phyloP scores from a whole-genome alignment of 148 eudicot species.

The Rhododendron williamsianum region DNA sequence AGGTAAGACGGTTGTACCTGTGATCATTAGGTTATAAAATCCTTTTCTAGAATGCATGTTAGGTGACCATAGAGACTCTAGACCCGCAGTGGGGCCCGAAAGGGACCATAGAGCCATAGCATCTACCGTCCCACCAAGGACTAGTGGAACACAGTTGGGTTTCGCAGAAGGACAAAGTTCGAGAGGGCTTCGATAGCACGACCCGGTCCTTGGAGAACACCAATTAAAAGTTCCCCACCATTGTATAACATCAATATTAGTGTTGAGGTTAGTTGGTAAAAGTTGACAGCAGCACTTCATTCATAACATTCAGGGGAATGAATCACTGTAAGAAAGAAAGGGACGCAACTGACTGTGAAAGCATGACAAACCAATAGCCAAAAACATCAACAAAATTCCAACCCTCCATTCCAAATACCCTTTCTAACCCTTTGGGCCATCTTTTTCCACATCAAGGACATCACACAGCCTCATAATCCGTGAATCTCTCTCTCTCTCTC shows the following conservation, averaged over 20 bases:
- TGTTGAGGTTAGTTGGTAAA: background rate
- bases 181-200: background rate
- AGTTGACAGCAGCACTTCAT: background rate
- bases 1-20: background rate
- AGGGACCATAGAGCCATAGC: background rate
- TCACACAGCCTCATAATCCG: conserved; percentile 3
- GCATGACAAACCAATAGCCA: background rate
- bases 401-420: background rate
- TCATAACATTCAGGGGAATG: conserved; percentile 1
- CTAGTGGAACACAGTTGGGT: background rate
- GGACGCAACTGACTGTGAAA: background rate
- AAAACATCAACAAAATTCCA: background rate
- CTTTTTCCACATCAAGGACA: background rate
- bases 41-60: background rate
- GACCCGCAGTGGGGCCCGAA: background rate
- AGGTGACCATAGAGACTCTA: background rate
- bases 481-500: conserved; percentile 5
- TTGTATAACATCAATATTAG: background rate
- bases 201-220: background rate
- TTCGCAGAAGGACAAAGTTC: background rate
- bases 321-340: background rate
- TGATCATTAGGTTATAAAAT: background rate
- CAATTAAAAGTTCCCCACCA: background rate
- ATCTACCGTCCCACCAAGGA: background rate
- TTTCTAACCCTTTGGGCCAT: background rate